Percentiles rank a stretch among this genome's conserved stretches.
Evolutionary conservation across 1,284 basidiomycete species (phyloP).

Genomic region (Lignosus rhinocerotis): DNA sequence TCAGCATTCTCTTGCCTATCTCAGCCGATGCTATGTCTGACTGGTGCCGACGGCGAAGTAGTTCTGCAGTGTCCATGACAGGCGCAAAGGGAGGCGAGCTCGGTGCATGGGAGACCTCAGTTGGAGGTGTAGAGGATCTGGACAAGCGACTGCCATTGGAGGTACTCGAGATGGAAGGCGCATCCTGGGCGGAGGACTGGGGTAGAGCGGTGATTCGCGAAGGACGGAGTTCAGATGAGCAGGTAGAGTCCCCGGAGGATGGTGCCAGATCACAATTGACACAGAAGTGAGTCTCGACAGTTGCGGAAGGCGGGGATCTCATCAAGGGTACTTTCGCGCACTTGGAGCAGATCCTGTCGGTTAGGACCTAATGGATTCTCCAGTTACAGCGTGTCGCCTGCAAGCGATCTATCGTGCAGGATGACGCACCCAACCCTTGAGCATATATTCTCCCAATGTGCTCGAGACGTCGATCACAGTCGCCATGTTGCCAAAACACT

Average conservation of each 20-base stretch:
- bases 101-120: constrained; percentile 61
- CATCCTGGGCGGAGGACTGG: constrained; percentile 9
- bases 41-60: constrained; percentile 68
- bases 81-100: constrained; percentile 63
- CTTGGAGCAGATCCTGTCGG: constrained; percentile 60
- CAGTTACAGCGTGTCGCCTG: constrained; percentile 8
- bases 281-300: constrained; percentile 53
- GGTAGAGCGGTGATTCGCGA: neutral
- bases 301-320: constrained; percentile 62
- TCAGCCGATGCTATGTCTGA: constrained; percentile 77
- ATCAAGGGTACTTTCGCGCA: constrained; percentile 65
- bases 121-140: constrained; percentile 70
- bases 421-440: constrained; percentile 70
- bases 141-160: constrained; percentile 54
- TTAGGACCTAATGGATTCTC: constrained; percentile 52
- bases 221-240: neutral
- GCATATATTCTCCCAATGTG: constrained; percentile 68
- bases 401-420: neutral
- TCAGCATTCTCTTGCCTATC: constrained; percentile 73
- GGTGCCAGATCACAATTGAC: constrained; percentile 55
- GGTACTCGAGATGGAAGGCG: constrained; percentile 45
- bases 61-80: constrained; percentile 63
- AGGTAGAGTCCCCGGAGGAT: constrained; percentile 1
- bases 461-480: constrained; percentile 56
- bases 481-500: constrained; percentile 41